phyloP scores from a whole-genome alignment of 495 filamentous ascomycete genomes.

The Aspergillus asperescens region DNA sequence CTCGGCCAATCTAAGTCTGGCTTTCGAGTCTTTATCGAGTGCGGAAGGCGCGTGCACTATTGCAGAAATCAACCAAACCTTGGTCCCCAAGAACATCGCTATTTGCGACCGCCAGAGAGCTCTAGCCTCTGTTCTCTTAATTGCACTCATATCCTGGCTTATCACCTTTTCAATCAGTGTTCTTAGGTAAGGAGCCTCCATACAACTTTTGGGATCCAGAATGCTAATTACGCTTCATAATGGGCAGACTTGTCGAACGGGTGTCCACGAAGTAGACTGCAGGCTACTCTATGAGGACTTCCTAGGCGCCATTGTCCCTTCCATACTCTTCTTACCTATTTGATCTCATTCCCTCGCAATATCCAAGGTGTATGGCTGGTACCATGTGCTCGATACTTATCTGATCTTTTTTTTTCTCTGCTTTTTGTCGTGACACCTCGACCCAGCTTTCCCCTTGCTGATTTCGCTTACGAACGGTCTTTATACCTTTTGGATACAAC shows the following conservation, averaged over 20 bases:
- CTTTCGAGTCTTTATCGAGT: constrained; percentile 77
- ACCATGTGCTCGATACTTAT: not conserved
- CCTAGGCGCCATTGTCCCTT: not conserved
- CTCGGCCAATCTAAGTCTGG: constrained; percentile 81
- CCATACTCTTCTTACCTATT: not conserved
- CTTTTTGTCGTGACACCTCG: not conserved
- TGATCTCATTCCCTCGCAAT: not conserved
- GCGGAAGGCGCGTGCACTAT: constrained; percentile 56
- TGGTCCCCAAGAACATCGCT: constrained; percentile 36
- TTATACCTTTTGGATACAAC: constrained; percentile 4
- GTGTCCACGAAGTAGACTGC: constrained; percentile 40
- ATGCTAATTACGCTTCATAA: constrained; percentile 12
- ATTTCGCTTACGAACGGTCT: constrained; percentile 1
- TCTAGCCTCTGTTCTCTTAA: constrained; percentile 71
- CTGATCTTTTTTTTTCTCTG: not conserved
- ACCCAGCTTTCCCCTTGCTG: not conserved
- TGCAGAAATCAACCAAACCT: constrained; percentile 33
- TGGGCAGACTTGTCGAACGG: constrained; percentile 60
- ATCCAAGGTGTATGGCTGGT: constrained; percentile 8
- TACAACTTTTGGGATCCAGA: not conserved
- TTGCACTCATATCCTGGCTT: constrained; percentile 84
- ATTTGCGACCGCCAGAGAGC: constrained; percentile 71
- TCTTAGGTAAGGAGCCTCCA: constrained; percentile 55
- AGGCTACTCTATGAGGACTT: not conserved
- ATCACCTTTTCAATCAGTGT: constrained; percentile 85